Conservation (phyloP, 2,329 filamentous ascomycete genomes). For the Colletotrichum simmondsii region DNA sequence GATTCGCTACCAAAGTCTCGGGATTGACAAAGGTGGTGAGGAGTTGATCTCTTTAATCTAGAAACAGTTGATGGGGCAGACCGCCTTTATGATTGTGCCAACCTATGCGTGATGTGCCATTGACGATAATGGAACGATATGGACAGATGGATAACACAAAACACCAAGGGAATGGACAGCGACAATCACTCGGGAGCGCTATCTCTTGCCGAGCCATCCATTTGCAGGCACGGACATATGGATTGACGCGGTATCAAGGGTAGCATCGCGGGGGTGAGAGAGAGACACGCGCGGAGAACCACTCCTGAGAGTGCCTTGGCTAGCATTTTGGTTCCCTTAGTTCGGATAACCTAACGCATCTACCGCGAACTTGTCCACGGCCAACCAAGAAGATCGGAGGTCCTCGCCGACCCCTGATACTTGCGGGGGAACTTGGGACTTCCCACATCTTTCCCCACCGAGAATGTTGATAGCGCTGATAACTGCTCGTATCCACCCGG, state of each 20-base stretch:
- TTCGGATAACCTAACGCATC: neutral
- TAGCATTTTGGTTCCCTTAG: neutral
- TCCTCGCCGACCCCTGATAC: slow-evolving; percentile 33
- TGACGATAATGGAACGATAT: neutral
- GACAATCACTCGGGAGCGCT: neutral
- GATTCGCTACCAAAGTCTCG: neutral
- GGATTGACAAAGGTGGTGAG: neutral
- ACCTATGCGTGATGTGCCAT: neutral
- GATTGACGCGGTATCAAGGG: slow-evolving; percentile 2
- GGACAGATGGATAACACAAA: neutral
- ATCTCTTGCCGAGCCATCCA: slow-evolving; percentile 3
- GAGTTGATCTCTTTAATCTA: neutral
- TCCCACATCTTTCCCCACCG: neutral
- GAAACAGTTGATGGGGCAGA: neutral
- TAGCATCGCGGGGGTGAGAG: neutral
- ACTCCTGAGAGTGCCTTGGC: neutral
- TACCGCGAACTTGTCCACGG: neutral
- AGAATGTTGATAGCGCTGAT: slow-evolving; percentile 16
- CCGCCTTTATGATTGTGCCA: slow-evolving; percentile 19
- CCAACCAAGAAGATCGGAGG: slow-evolving; percentile 28
- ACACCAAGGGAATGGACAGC: neutral
- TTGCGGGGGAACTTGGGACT: slow-evolving; percentile 10
- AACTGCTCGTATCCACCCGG: slow-evolving; percentile 11
- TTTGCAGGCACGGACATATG: slow-evolving; percentile 5
- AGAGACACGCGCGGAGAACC: neutral